Conservation (phyloP, 768 basidiomycete species). For the Phaeotremella skinneri region DNA sequence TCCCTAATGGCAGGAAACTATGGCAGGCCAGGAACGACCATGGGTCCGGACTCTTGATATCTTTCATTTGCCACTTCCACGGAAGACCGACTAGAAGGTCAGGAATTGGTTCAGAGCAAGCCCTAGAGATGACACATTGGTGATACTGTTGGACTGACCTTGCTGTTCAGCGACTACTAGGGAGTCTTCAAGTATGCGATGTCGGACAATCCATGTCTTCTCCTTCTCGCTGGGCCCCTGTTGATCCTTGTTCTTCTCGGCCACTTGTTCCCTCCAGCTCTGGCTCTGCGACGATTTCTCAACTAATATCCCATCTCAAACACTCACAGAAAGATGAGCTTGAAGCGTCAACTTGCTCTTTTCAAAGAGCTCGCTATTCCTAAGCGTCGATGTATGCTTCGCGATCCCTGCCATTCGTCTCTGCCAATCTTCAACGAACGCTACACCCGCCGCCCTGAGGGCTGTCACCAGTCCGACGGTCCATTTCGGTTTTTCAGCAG, state of each 20-base stretch:
- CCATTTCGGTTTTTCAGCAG: background rate
- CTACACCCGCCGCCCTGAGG: background rate
- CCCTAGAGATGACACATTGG: background rate
- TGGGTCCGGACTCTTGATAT: constrained; percentile 33
- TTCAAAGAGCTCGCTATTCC: constrained; percentile 37
- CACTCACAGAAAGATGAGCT: constrained; percentile 31
- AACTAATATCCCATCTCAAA: background rate
- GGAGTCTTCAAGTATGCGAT: constrained; percentile 42
- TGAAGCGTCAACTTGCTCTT: constrained; percentile 29
- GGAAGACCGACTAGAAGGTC: constrained; percentile 34
- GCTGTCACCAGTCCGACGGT: background rate
- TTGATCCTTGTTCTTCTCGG: background rate
- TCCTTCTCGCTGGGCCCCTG: constrained; percentile 8
- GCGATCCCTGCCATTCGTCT: background rate
- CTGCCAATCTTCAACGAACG: background rate
- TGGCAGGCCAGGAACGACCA: constrained; percentile 34
- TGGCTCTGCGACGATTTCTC: background rate
- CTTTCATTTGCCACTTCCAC: constrained; percentile 41
- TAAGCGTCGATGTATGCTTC: background rate
- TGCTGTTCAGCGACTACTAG: constrained; percentile 43
- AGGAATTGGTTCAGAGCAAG: background rate
- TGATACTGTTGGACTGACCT: constrained; percentile 19
- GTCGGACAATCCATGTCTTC: constrained; percentile 28
- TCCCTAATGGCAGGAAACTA: constrained; percentile 28
- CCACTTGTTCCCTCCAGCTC: background rate